Evolutionary conservation across 768 basidiomycete genomes (phyloP), one percentile per base, ranked within the genome.

Genomic region (Auriscalpium microsporum): DNA sequence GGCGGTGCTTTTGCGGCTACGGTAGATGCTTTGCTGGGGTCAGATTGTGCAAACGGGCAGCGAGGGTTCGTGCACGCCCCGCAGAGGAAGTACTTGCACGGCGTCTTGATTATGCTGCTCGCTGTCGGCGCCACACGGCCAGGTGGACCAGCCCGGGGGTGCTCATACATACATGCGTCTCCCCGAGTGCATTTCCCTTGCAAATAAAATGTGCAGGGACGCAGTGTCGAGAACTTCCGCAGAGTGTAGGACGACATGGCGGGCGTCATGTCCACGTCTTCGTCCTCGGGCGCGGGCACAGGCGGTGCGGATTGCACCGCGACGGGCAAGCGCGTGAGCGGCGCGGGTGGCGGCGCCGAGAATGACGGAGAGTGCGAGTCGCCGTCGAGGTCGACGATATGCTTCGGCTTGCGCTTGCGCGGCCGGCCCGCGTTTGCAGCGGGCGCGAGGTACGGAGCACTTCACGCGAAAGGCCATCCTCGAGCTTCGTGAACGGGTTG

Each of bases 341-440:
- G 23, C 23, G 23, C 23, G 23, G 23, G 23, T 5, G 23, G 23
- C 23, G 23, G 23, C 23, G 23, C 3, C 23, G 23, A 28, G 23
- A 28, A 28, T 28, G 23, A 28, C 23, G 23, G 23, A 3, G 23
- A 28, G 23, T 28, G 23, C 5, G 23, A 28, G 23, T 28, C 75
- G n/a, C 71, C 79, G 61, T 86, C 82, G 53, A 93, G 72, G 60
- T 90, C 82, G 19, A 94, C 91, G 53, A 94, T 86, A 14, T 91
- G 83, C 64, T 84, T 88, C 38, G 28, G 16, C 50, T 73, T 70
- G 68, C 80, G 86, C 69, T 82, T 84, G 55, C 76, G 76, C 56
- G 78, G 78, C 38, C 75, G 69, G 3, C 71, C 71, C 11, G 71
- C 69, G 4, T 69, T 68, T 9, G 72, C 69, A 35, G 69, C 62